A percentile compares a stretch with the other conserved stretches of the same genome.
These are phyloP conservation scores for Cladosporium sphaerospermum DNA, from an alignment of 2,329 filamentous ascomycete species.

Conservation along the genomic window DNA sequence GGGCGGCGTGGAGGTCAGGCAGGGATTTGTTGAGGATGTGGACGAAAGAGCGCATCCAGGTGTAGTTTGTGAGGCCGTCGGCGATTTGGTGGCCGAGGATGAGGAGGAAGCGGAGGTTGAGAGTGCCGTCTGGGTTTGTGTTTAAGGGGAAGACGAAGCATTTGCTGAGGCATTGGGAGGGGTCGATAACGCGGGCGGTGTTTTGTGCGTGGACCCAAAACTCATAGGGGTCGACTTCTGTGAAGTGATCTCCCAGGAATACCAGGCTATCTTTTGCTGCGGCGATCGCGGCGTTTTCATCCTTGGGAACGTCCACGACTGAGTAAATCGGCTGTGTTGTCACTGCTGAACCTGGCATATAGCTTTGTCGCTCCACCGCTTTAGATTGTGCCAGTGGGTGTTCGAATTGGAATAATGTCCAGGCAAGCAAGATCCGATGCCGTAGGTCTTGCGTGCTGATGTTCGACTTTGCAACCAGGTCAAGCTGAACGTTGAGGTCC, in stretches of 20 bases:
- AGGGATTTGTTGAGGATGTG: constrained; percentile 30
- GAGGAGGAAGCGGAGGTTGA: constrained; percentile 31
- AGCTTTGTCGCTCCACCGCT: constrained; percentile 15
- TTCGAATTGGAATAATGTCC: constrained; percentile 34
- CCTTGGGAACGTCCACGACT: constrained; percentile 28
- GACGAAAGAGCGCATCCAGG: constrained; percentile 39
- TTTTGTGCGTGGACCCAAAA: constrained; percentile 40
- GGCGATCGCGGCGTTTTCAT: constrained; percentile 26
- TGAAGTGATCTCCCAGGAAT: constrained; percentile 36
- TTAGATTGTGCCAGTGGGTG: constrained; percentile 36
- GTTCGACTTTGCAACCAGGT: constrained; percentile 30
- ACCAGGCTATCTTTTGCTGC: constrained; percentile 28
- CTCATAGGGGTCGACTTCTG: constrained; percentile 28
- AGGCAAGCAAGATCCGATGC: constrained; percentile 33
- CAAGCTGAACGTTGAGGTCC: constrained; percentile 37
- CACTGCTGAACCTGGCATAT: constrained; percentile 11
- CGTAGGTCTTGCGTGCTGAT: constrained; percentile 29
- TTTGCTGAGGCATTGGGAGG: constrained; percentile 32
- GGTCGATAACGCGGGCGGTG: constrained; percentile 34
- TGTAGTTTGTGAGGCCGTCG: constrained; percentile 39
- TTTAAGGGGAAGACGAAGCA: constrained; percentile 35
- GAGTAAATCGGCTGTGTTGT: constrained; percentile 27
- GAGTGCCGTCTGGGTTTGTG: constrained; percentile 21
- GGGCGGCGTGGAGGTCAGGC: constrained; percentile 18
- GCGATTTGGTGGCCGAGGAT: constrained; percentile 41